Evolutionary conservation across 306 rosid species (phyloP), one percentile per base, ranked within the genome.

Genomic region (Malus domestica): DNA sequence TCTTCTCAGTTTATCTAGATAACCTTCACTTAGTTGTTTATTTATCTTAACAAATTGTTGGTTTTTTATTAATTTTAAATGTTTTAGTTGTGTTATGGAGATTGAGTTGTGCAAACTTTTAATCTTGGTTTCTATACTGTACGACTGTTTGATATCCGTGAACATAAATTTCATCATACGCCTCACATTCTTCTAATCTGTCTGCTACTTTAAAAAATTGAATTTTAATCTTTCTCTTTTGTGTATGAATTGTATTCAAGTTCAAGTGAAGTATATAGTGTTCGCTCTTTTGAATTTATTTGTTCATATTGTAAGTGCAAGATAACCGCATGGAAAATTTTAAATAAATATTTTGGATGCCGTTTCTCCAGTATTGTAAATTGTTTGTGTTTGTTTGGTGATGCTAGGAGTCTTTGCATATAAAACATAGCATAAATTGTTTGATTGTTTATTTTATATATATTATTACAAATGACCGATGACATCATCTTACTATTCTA

Each of bases 401-500:
- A 38, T 67, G 67, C 57, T 38, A 70, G 46, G 35, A 54, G 67
- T 27, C 4, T 8, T 62, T 23, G 66, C 66, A 61, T 25, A 25
- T 11, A 25, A 64, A 64, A 32, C 35, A 18, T 18, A 32, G 62
- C 35, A 78, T n/a, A 38, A 16, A 35, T 62, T 62, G 67, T 20
- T 29, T 27, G 15, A 62, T 27, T 62, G 1, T 58, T 22, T 14
- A 25, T 3, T 3, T 4, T 3, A 18, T 46, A 4, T 18, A 16
- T 38, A n/a, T 18, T 69, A 51, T 42, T 64, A n/a, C 59, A 62
- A 49, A 20, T 68, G 42, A 27, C 29, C 27, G 30, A 12, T 67
- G 29, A 38, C 59, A 54, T 68, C n/a, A 67, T 67, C 51, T 40
- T 22, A 11, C 46, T 54, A 74, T 80, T 78, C 76, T 79, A 49